Evolutionary conservation across 2,329 filamentous ascomycete species (phyloP).

Genomic region (Pseudovirgaria hyperparasitica): DNA sequence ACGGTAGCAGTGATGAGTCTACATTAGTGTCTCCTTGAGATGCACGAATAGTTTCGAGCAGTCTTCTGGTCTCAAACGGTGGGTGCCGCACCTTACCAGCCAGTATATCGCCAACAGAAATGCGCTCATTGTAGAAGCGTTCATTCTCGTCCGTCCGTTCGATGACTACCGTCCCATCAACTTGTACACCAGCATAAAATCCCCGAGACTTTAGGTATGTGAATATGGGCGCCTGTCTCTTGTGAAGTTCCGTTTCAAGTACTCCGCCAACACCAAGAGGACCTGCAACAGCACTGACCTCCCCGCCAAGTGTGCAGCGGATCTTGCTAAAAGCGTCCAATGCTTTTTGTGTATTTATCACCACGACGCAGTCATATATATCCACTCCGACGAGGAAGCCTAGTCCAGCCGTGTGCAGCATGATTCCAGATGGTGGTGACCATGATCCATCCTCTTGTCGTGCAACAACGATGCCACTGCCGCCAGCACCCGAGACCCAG

Average conservation of each 20-base stretch:
- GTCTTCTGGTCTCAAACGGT: slow-evolving; percentile 42
- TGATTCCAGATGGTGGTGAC: slow-evolving; percentile 82
- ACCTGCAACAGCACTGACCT: slow-evolving; percentile 64
- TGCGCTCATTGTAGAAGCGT: slow-evolving; percentile 62
- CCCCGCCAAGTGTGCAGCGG: slow-evolving; percentile 67
- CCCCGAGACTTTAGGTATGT: slow-evolving; percentile 84
- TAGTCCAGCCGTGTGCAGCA: slow-evolving; percentile 78
- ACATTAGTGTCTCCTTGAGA: slow-evolving; percentile 73
- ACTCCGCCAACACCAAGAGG: slow-evolving; percentile 66
- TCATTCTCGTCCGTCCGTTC: slow-evolving; percentile 83
- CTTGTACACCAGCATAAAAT: slow-evolving; percentile 73
- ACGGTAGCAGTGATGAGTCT: slow-evolving; percentile 53
- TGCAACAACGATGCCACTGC: slow-evolving; percentile 75
- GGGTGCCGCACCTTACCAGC: slow-evolving; percentile 45
- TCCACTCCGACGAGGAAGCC: slow-evolving; percentile 88
- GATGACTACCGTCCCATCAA: slow-evolving; percentile 78
- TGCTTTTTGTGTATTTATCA: slow-evolving; percentile 78
- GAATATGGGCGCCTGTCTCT: slow-evolving; percentile 59
- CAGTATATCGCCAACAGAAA: slow-evolving; percentile 50
- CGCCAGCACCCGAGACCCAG: slow-evolving; percentile 83
- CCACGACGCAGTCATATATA: slow-evolving; percentile 89
- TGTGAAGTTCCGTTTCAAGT: slow-evolving; percentile 56
- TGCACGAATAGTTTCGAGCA: slow-evolving; percentile 76
- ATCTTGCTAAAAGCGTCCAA: slow-evolving; percentile 73
- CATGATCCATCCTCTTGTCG: slow-evolving; percentile 76